These are phyloP conservation scores for Miamiensis avidus DNA, from an alignment of 169 alveolate genomes.

Conservation along the genomic window DNA sequence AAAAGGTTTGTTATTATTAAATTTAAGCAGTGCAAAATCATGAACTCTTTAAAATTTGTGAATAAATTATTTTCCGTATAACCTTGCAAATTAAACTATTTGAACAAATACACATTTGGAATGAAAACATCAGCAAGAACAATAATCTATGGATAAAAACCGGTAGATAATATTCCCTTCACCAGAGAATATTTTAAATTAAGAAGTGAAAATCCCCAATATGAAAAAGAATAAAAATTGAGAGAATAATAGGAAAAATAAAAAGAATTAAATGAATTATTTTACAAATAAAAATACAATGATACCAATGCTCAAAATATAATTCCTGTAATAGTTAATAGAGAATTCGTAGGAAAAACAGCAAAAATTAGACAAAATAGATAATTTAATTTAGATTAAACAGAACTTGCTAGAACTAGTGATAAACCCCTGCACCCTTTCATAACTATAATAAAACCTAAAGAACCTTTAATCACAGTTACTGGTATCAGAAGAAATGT, in stretches of 20 bases:
- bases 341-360: neutral
- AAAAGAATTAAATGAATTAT: too few species aligned
- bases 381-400: too few species aligned
- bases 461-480: neutral
- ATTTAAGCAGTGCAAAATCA: too few species aligned
- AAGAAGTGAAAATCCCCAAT: neutral
- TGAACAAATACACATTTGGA: neutral
- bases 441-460: neutral
- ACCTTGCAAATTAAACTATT: too few species aligned
- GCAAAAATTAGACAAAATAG: neutral
- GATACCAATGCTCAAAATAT: neutral
- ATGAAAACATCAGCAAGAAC: neutral
- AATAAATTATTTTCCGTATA: too few species aligned
- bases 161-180: neutral
- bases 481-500: neutral
- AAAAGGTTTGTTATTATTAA: too few species aligned
- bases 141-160: neutral
- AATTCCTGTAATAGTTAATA: neutral
- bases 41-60: too few species aligned
- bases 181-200: neutral
- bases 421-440: neutral
- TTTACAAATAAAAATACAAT: neutral
- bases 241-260: neutral
- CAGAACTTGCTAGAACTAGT: neutral
- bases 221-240: neutral